Conservation (phyloP, 495 filamentous ascomycete species). For the Entonaema liquescens region DNA sequence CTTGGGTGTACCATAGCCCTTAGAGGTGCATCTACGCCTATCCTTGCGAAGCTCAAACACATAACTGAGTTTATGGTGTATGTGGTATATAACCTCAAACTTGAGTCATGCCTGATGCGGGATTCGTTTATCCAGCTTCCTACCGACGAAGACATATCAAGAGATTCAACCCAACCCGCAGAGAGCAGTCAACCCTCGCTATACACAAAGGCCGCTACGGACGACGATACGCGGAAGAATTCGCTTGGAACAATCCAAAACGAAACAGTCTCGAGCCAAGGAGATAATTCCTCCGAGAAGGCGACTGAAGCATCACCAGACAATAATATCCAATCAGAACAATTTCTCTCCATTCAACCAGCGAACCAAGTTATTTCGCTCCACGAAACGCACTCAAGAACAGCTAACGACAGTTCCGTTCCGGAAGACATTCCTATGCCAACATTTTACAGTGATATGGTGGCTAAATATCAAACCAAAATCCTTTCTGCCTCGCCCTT, state of each 20-base stretch:
- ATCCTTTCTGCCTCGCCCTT: constrained; percentile 97
- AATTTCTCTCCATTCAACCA: constrained; percentile 13
- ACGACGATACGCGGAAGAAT: constrained; percentile 19
- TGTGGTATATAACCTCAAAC: constrained; percentile 95
- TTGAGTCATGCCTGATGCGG: constrained; percentile 95
- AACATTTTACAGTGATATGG: constrained; percentile 92
- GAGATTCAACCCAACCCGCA: constrained; percentile 43
- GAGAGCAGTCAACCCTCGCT: constrained; percentile 33
- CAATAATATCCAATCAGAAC: constrained; percentile 6
- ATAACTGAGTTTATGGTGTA: constrained; percentile 99
- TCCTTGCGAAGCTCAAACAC: constrained; percentile 81
- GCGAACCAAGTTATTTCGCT: constrained; percentile 52
- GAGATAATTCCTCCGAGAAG: constrained; percentile 17
- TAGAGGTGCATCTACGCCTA: constrained; percentile 76
- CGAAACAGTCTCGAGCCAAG: constrained; percentile 30
- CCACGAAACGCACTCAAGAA: constrained; percentile 53
- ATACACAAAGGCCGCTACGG: constrained; percentile 5
- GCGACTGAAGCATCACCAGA: constrained; percentile 1
- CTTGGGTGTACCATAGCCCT: constrained; percentile 96
- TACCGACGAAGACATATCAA: constrained; percentile 58
- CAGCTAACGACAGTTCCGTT: constrained; percentile 63
- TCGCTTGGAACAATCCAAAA: constrained; percentile 24
- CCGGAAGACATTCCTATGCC: constrained; percentile 90
- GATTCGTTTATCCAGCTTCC: constrained; percentile 94
- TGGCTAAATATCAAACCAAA: constrained; percentile 88